A percentile compares a stretch with the other conserved stretches of the same genome.
Evolutionary conservation across 1,284 basidiomycete genomes (phyloP).

Genomic region (Ceratorhiza oryzae-sativae): DNA sequence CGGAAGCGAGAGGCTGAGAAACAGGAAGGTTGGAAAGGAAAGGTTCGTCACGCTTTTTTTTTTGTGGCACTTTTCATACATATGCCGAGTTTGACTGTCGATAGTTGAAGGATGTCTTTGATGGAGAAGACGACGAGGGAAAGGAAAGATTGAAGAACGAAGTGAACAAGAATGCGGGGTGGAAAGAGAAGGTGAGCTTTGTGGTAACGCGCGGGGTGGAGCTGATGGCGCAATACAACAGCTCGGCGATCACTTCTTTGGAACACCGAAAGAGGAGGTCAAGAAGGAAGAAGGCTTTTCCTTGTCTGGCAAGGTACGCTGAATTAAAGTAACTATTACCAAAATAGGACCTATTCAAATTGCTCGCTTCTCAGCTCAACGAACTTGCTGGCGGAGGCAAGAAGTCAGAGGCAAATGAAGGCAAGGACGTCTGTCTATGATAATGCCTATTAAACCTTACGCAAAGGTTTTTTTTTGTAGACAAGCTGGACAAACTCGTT

Average conservation of each 20-base stretch:
- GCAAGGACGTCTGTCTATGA: neutral
- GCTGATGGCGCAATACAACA: neutral
- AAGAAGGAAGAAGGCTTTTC: conserved; percentile 36
- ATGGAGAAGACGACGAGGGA: conserved; percentile 33
- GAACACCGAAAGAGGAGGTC: conserved; percentile 20
- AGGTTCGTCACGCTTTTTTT: neutral
- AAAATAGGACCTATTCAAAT: no score
- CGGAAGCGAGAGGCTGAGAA: conserved; percentile 35
- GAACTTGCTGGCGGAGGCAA: conserved; percentile 32
- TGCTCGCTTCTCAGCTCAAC: conserved; percentile 12
- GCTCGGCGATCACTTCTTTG: conserved; percentile 33
- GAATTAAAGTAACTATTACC: neutral
- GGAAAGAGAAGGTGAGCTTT: conserved; percentile 20
- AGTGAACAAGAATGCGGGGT: conserved; percentile 25
- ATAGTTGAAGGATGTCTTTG: conserved; percentile 29
- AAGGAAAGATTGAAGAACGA: conserved; percentile 31
- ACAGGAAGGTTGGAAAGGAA: conserved; percentile 35
- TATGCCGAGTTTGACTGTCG: neutral
- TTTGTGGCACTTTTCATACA: neutral
- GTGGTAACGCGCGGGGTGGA: no score
- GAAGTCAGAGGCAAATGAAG: conserved; percentile 32
- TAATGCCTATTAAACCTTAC: neutral
- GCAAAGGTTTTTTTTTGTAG: neutral
- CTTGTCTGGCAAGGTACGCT: conserved; percentile 19
- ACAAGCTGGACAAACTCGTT: conserved; percentile 36